Base-by-base conservation (phyloP, 345 rosid genomes). In the Nasturtium officinale region DNA sequence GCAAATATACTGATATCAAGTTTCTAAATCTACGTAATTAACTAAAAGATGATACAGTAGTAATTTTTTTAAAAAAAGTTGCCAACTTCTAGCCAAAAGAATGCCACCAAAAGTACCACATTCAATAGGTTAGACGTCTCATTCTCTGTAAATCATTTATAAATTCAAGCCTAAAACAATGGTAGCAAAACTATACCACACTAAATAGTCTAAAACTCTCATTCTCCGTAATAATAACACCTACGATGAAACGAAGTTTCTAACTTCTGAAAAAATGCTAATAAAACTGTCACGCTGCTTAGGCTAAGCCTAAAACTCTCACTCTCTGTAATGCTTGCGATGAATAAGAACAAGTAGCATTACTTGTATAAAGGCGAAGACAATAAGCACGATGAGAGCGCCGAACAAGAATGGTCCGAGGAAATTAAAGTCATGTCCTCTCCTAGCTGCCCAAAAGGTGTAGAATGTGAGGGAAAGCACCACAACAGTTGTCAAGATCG, bases 321-420 rank as follows among this genome's bases (percentile, higher is more conserved):
- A 17, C 33, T 55, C 28, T 10, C 61, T 37, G 5, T 17, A 67
- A 37, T 7, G 26, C 62, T 0, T 43, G 45, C 15, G 47, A 62
- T 11, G n/a, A 33, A 23, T 11, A 29, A 30, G 37, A 32, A 32
- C 12, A 16, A 32, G 12, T 13, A 7, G 63, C 0, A 2, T 68
- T 67, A 68, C 74, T 43, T 75, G 79, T 61, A 68, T 67, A 0
- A 75, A 0, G 57, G 38, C 64, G 5, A 75, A 75, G 64, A 68
- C 40, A 13, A 61, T 32, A 45, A 75, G 79, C 7, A 75, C 74
- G 5, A 53, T 9, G 64, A 75, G 57, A 32, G 74, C 90, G 7
- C 90, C 96, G 35, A 86, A 89, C 85, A 91, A 81, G 83, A 91
- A 89, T 8, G 92, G 97, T 15, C 97, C 91, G 0, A 91, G 89